These are phyloP conservation scores for Cytidiella melzeri DNA, from an alignment of 768 basidiomycete genomes.

Conservation along the genomic window DNA sequence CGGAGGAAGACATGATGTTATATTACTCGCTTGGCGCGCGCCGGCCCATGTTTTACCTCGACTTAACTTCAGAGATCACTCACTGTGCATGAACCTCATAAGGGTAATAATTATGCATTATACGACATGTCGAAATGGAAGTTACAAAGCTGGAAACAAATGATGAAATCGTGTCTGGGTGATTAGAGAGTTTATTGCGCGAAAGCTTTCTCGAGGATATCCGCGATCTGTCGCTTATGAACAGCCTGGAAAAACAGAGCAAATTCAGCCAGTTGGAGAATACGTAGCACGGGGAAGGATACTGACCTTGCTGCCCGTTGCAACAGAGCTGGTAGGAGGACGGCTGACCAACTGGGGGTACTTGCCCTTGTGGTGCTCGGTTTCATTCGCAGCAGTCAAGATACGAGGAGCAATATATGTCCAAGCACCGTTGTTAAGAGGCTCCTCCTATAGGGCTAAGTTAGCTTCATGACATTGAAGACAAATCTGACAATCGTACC, in stretches of 20 bases:
- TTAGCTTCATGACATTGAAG: background rate
- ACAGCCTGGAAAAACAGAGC: slow-evolving; percentile 41
- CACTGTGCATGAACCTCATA: too few species aligned
- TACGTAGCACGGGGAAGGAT: background rate
- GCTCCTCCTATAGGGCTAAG: slow-evolving; percentile 61
- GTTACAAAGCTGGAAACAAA: background rate
- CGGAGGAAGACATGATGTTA: slow-evolving; percentile 23
- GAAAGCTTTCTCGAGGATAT: slow-evolving; percentile 63
- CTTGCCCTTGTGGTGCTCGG: slow-evolving; percentile 86
- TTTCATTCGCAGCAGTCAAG: slow-evolving; percentile 87
- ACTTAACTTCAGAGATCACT: too few species aligned
- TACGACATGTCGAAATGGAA: background rate
- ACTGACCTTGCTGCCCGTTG: slow-evolving; percentile 83
- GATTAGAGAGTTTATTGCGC: slow-evolving; percentile 15
- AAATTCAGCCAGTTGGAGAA: slow-evolving; percentile 13
- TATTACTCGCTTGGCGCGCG: background rate
- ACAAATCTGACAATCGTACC: slow-evolving; percentile 29
- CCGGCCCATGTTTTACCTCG: too few species aligned
- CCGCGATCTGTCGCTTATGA: slow-evolving; percentile 89
- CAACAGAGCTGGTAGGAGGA: slow-evolving; percentile 86
- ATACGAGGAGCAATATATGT: slow-evolving; percentile 92
- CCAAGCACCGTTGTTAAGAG: slow-evolving; percentile 97
- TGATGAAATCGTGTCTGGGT: background rate
- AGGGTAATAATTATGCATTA: background rate
- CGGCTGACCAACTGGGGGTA: slow-evolving; percentile 91